These are phyloP conservation scores for Simplicillium aogashimaense DNA, from an alignment of 2,329 filamentous ascomycete genomes.

Conservation along the genomic window DNA sequence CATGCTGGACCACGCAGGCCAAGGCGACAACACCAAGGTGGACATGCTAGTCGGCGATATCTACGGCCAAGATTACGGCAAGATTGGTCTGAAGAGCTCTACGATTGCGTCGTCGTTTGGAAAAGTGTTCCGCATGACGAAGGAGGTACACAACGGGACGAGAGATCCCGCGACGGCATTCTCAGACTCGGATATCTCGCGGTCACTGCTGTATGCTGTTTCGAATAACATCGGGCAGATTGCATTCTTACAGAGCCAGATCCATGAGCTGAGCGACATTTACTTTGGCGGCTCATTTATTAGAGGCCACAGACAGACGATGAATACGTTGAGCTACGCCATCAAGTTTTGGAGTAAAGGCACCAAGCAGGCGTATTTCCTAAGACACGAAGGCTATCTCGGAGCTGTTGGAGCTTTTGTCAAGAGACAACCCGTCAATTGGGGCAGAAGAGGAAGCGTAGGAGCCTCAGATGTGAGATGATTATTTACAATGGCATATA, in stretches of 20 bases:
- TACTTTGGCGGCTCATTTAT: constrained; percentile 98
- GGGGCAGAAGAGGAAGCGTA: constrained; percentile 75
- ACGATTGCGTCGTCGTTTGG: constrained; percentile 95
- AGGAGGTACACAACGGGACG: constrained; percentile 55
- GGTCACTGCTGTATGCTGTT: constrained; percentile 87
- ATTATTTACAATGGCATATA: constrained; percentile 1
- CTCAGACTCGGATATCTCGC: constrained; percentile 73
- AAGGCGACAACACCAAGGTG: constrained; percentile 84
- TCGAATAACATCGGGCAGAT: constrained; percentile 99
- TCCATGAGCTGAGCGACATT: constrained; percentile 82
- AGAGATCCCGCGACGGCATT: constrained; percentile 42
- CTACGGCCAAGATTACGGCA: constrained; percentile 90
- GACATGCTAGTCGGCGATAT: constrained; percentile 98
- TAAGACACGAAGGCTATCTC: constrained; percentile 91
- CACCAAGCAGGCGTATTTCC: constrained; percentile 87
- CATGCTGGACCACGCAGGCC: constrained; percentile 86
- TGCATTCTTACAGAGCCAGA: constrained; percentile 92
- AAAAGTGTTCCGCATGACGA: constrained; percentile 91
- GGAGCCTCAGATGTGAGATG: constrained; percentile 35
- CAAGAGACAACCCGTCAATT: constrained; percentile 81
- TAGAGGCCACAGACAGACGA: constrained; percentile 89
- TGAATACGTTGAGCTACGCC: constrained; percentile 93
- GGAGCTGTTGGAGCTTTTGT: constrained; percentile 91
- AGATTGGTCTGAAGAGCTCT: constrained; percentile 91
- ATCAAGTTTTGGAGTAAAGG: constrained; percentile 98